A percentile compares a stretch with the other conserved stretches of the same genome.
phyloP scores from a whole-genome alignment of 371 early-diverging fungal species.

The Smittium mucronatum region DNA sequence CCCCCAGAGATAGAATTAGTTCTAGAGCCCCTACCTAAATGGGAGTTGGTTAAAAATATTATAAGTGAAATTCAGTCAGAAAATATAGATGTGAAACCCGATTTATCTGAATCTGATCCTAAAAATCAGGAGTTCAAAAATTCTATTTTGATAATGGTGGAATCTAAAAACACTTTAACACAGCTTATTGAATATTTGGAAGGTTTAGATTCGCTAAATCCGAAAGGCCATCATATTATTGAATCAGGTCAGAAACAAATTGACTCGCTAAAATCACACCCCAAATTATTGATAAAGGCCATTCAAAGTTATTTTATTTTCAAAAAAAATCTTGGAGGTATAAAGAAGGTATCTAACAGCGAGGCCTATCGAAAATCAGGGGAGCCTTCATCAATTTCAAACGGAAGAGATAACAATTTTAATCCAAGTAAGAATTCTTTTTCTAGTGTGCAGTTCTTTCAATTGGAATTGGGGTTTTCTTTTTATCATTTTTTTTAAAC shows the following conservation, averaged over 20 bases:
- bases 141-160: conserved; percentile 29
- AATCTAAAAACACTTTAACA: conserved; percentile 9
- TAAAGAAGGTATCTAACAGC: neutral
- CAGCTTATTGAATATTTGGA: conserved; percentile 6
- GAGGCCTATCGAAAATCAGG: neutral
- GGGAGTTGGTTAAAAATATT: conserved; percentile 53
- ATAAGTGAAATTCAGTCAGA: conserved; percentile 52
- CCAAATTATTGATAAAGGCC: neutral
- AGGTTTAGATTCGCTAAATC: neutral
- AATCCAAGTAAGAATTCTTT: neutral
- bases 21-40: conserved; percentile 86
- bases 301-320: neutral
- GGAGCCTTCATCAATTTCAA: neutral
- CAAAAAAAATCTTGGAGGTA: neutral
- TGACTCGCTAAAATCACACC: neutral
- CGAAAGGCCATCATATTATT: neutral
- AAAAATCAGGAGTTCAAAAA: conserved; percentile 2
- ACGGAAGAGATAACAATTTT: neutral
- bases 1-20: conserved; percentile 52
- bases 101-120: neutral
- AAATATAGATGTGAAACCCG: neutral
- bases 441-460: no score
- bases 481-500: no score
- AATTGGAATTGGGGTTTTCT: no score
- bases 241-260: no score